phyloP scores from a whole-genome alignment of 345 rosid genomes.

The Gossypioides kirkii region DNA sequence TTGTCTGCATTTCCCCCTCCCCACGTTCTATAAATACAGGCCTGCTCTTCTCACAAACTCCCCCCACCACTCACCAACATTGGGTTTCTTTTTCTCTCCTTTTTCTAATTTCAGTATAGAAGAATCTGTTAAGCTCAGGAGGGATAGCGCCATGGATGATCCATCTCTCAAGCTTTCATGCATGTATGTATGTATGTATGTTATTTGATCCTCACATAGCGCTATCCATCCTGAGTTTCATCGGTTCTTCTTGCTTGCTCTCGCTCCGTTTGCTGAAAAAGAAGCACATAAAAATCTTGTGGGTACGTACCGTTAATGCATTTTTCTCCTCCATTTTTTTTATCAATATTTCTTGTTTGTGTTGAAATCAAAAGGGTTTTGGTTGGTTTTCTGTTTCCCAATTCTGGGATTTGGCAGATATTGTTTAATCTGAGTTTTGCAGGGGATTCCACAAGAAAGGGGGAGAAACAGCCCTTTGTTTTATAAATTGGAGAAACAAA shows the following conservation, averaged over 20 bases:
- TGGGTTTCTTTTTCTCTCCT: background rate
- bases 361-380: too few species aligned
- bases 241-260: constrained; percentile 19
- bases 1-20: constrained; percentile 7
- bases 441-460: too few species aligned
- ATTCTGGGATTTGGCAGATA: too few species aligned
- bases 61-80: background rate
- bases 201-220: constrained; percentile 12
- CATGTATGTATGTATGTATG: background rate
- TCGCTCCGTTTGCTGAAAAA: too few species aligned
- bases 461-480: too few species aligned
- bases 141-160: constrained; percentile 43
- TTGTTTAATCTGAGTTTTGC: too few species aligned
- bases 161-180: background rate
- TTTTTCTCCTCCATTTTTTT: background rate
- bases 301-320: background rate
- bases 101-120: constrained; percentile 16
- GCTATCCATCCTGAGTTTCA: constrained; percentile 26
- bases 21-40: constrained; percentile 14
- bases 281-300: too few species aligned
- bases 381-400: too few species aligned
- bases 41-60: background rate
- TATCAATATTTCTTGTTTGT: background rate
- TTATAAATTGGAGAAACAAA: too few species aligned
- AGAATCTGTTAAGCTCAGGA: constrained; percentile 48